Evolutionary conservation across 2,329 filamentous ascomycete genomes (phyloP), one percentile per base, ranked within the genome.

Genomic region (Penicillium sp.): DNA sequence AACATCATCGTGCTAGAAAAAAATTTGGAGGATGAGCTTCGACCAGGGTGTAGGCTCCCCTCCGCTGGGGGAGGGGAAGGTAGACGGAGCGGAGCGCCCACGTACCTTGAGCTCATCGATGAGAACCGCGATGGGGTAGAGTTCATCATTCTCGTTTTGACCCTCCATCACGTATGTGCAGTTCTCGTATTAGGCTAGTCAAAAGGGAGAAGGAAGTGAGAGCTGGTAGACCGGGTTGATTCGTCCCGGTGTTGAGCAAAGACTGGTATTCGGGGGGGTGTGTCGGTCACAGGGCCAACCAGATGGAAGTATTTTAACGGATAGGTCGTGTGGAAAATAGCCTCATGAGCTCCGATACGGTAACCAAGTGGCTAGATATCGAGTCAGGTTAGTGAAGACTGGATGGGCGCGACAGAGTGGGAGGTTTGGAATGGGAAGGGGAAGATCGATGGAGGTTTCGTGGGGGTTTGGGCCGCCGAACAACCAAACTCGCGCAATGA

Each of bases 51-150:
- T 46, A 29, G 18, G 29, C 43, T 40, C 27, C 39, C 37, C 42
- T 47, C 39, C 42, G 44, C 40, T 25, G 37, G 35, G 13, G 33
- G 42, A 25, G 32, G 38, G 46, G 53, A 29, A 44, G 56, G 3
- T n/a, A 25, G 29, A 25, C 13, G 29, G 59, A 55, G 60, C 39
- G 43, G 39, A 46, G 34, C 26, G 40, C 45, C 36, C 12, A 64
- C 73, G 65, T 82, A 95, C 90, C 88, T 96, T 98, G 67, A 98
- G 81, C 82, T 98, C 93, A 74, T 98, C 93, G 75, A 98, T 98
- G 74, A 98, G 85, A 62, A 98, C 93, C 68, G 94, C 93, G 79
- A 98, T 98, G 71, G 93, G 93, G 75, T 97, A 98, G 67, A 98
- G 90, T 84, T 97, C 94, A 76, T 98, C 93, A 73, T 86, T 94